Evolutionary conservation across 805 yeast genomes (phyloP).

Genomic region (Alloascoidea hylecoeti): DNA sequence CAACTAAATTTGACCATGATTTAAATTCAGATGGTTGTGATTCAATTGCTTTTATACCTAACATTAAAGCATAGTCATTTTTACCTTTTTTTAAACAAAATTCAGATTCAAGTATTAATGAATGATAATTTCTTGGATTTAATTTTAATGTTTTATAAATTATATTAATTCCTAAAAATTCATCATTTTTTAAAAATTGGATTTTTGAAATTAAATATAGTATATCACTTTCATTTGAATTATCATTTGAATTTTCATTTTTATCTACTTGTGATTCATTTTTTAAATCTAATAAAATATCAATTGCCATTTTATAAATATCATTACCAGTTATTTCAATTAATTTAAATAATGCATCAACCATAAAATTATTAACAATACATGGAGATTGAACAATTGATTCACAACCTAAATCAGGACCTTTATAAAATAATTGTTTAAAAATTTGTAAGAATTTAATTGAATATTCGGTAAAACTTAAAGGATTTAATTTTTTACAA

Average conservation of each 20-base stretch:
- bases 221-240: not conserved
- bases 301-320: too few species aligned
- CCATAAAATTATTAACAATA: slow-evolving; percentile 48
- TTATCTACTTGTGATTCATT: not conserved
- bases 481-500: slow-evolving; percentile 72
- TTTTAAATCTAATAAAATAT: too few species aligned
- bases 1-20: slow-evolving; percentile 54
- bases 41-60: slow-evolving; percentile 46
- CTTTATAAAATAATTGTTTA: slow-evolving; percentile 50
- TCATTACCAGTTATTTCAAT: slow-evolving; percentile 45
- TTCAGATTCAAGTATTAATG: slow-evolving; percentile 48
- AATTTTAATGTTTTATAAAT: slow-evolving; percentile 24
- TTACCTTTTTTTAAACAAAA: slow-evolving; percentile 42
- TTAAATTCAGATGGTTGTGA: slow-evolving; percentile 67
- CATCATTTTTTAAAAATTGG: slow-evolving; percentile 25
- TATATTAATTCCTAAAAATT: slow-evolving; percentile 29
- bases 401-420: slow-evolving; percentile 44
- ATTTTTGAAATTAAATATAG: slow-evolving; percentile 40
- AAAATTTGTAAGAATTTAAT: slow-evolving; percentile 47
- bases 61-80: slow-evolving; percentile 39
- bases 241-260: not conserved
- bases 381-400: slow-evolving; percentile 60
- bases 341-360: slow-evolving; percentile 57
- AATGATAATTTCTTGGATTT: slow-evolving; percentile 39
- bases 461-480: slow-evolving; percentile 33